Conservation (phyloP, 106 monocot species). For the Ottelia alismoides region DNA sequence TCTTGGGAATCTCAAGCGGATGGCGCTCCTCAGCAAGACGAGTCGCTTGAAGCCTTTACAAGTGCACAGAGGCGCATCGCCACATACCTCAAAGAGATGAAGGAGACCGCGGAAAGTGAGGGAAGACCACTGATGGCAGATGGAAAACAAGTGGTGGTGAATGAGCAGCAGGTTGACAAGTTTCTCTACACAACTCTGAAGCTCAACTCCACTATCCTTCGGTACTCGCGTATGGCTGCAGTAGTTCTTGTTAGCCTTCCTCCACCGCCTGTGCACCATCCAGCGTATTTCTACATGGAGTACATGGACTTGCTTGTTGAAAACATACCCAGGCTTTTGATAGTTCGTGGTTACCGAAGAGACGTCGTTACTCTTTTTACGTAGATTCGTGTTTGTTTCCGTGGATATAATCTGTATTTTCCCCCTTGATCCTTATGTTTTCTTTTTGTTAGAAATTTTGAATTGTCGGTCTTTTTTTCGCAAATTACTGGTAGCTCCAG, state of each 20-base stretch:
- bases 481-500: too few relatives aligned
- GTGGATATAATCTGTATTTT: too few relatives aligned
- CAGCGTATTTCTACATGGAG: constrained; percentile 92
- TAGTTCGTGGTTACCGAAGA: constrained; percentile 85
- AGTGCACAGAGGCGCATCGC: constrained; percentile 53
- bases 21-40: constrained; percentile 42
- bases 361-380: constrained; percentile 98
- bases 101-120: constrained; percentile 37
- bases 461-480: too few relatives aligned
- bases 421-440: too few relatives aligned
- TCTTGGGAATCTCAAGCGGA: constrained; percentile 63
- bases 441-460: too few relatives aligned
- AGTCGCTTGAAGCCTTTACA: constrained; percentile 60
- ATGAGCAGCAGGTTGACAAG: constrained; percentile 87
- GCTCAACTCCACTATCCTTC: constrained; percentile 78
- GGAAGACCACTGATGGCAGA: constrained; percentile 63
- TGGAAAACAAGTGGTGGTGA: constrained; percentile 53
- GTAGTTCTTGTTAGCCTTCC: constrained; percentile 96
- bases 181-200: constrained; percentile 90
- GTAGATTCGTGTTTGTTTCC: too few relatives aligned
- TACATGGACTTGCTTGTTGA: constrained; percentile 97
- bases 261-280: constrained; percentile 75
- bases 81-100: constrained; percentile 66
- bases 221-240: constrained; percentile 88
- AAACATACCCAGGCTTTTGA: constrained; percentile 83